Evolutionary conservation across 2,329 filamentous ascomycete species (phyloP).

Genomic region (Chrysosporium queenslandicum): DNA sequence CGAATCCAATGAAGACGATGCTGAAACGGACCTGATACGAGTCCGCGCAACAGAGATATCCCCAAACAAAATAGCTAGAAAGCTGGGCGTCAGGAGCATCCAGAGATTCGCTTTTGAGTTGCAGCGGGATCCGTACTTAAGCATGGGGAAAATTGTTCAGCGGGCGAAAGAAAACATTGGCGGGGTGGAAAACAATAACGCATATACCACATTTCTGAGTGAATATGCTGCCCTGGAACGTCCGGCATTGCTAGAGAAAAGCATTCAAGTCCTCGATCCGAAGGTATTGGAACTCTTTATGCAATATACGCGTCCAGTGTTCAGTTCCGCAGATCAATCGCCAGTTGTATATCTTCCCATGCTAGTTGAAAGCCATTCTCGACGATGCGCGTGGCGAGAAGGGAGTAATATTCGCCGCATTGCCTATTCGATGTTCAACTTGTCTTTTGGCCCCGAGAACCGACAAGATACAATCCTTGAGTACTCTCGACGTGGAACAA

Average conservation of each 20-base stretch:
- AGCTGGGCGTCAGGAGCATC: slow-evolving; percentile 29
- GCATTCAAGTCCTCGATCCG: slow-evolving; percentile 34
- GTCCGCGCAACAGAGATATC: slow-evolving; percentile 33
- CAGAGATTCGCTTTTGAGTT: slow-evolving; percentile 35
- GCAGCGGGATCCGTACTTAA: slow-evolving; percentile 23
- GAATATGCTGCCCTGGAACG: slow-evolving; percentile 27
- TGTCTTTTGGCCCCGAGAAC: slow-evolving; percentile 23
- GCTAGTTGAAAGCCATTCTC: slow-evolving; percentile 48
- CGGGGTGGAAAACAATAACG: slow-evolving; percentile 15
- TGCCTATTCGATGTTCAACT: slow-evolving; percentile 46
- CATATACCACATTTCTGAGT: slow-evolving; percentile 27
- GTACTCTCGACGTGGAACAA: slow-evolving; percentile 29
- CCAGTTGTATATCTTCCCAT: slow-evolving; percentile 55
- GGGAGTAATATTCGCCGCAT: slow-evolving; percentile 43
- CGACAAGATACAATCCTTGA: slow-evolving; percentile 24
- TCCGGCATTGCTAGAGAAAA: slow-evolving; percentile 1
- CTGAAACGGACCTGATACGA: slow-evolving; percentile 2
- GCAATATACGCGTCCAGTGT: slow-evolving; percentile 29
- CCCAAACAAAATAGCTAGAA: slow-evolving; percentile 25
- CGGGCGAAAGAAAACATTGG: slow-evolving; percentile 22
- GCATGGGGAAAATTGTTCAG: slow-evolving; percentile 26
- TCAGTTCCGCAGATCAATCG: slow-evolving; percentile 17
- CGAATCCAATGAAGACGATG: slow-evolving; percentile 5
- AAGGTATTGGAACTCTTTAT: slow-evolving; percentile 44
- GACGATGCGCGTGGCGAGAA: slow-evolving; percentile 49